Evolutionary conservation across 805 yeast species (phyloP).

Genomic region (Tetrapisispora namnaoensis): DNA sequence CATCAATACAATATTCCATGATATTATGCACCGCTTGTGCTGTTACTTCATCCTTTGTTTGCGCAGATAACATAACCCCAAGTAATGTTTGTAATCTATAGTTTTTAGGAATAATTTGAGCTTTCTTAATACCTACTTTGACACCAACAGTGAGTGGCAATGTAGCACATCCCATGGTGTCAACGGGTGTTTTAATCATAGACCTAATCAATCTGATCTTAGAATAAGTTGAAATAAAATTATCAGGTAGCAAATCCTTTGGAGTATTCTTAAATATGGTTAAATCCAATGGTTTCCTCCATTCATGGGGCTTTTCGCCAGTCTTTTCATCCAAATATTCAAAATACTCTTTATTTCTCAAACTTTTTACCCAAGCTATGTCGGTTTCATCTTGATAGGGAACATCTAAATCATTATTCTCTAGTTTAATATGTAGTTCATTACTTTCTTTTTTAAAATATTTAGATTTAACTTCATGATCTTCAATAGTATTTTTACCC

Average conservation of each 20-base stretch:
- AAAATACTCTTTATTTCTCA: slow-evolving; percentile 21
- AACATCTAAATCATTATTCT: background rate
- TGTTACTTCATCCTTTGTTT: slow-evolving; percentile 84
- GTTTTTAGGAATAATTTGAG: slow-evolving; percentile 27
- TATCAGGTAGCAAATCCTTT: slow-evolving; percentile 28
- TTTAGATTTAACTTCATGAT: slow-evolving; percentile 4
- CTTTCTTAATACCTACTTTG: slow-evolving; percentile 18
- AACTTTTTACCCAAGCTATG: slow-evolving; percentile 20
- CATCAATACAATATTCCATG: slow-evolving; percentile 38
- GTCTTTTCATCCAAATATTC: slow-evolving; percentile 18
- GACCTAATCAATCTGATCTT: slow-evolving; percentile 58
- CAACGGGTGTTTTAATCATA: slow-evolving; percentile 71
- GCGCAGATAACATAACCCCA: slow-evolving; percentile 80
- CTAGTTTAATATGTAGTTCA: background rate
- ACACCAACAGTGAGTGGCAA: slow-evolving; percentile 34
- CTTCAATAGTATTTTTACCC: background rate
- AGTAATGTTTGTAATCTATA: slow-evolving; percentile 66
- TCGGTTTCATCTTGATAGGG: slow-evolving; percentile 9
- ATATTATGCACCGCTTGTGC: slow-evolving; percentile 58
- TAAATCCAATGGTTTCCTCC: slow-evolving; percentile 10
- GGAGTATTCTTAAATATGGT: slow-evolving; percentile 2
- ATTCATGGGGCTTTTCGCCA: slow-evolving; percentile 12
- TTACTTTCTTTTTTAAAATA: slow-evolving; percentile 5
- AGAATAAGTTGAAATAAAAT: slow-evolving; percentile 49
- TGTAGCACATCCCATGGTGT: slow-evolving; percentile 74